Evolutionary conservation across 2,329 filamentous ascomycete species (phyloP).

Genomic region (Penicillium thymicola): DNA sequence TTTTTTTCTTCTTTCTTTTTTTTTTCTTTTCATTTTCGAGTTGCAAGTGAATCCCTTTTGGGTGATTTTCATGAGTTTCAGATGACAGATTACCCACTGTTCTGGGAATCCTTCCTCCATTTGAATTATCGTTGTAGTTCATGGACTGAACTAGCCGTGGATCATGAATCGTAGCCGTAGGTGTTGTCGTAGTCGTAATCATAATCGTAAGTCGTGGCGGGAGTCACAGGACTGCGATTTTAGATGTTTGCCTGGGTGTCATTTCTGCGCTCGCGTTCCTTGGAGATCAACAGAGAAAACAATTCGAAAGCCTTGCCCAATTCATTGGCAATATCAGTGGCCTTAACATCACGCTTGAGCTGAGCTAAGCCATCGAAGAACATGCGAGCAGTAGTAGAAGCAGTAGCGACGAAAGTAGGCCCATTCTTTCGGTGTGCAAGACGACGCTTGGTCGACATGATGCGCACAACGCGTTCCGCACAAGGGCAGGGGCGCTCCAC

Average conservation of each 20-base stretch:
- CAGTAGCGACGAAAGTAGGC: background rate
- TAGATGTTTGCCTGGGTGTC: background rate
- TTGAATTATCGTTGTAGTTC: background rate
- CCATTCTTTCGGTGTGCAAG: conserved; percentile 4
- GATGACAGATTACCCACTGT: background rate
- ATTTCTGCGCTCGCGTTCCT: conserved; percentile 21
- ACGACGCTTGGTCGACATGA: conserved; percentile 26
- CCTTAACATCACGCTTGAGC: conserved; percentile 20
- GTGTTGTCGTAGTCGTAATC: background rate
- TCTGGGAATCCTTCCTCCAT: background rate
- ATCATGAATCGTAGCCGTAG: background rate
- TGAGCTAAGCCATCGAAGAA: conserved; percentile 31
- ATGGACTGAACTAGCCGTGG: background rate
- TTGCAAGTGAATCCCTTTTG: background rate
- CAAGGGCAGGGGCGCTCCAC: conserved; percentile 35
- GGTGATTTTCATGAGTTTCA: background rate
- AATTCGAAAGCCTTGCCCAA: conserved; percentile 25
- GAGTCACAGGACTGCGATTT: background rate
- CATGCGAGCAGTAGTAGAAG: conserved; percentile 26
- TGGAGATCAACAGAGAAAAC: conserved; percentile 31
- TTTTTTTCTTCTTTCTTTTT: background rate
- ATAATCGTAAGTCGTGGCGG: background rate
- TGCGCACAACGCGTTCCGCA: conserved; percentile 33
- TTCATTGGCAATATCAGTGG: conserved; percentile 24
- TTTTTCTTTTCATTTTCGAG: background rate